Base-by-base conservation (phyloP, 345 rosid species). In the Boechera retrofracta region DNA sequence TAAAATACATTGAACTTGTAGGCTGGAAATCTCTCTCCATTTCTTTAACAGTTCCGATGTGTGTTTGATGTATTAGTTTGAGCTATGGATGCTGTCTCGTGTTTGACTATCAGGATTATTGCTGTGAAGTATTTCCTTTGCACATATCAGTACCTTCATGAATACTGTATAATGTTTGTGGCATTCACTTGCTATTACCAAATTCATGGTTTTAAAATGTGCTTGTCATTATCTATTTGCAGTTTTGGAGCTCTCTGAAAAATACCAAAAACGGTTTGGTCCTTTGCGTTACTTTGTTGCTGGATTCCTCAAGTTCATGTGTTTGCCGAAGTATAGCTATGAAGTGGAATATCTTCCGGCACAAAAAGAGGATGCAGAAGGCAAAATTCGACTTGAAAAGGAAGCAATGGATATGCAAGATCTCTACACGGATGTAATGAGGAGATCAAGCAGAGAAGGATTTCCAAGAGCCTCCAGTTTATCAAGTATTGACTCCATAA, bases 281-380 rank as follows among this genome's bases (percentile, higher is more conserved):
- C 97, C 99, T 10, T 76, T 95, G 83, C 98, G 98, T 57, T 95
- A 95, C 72, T 85, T 95, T 73, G 93, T 95, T 80, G 98, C 99
- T 80, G 99, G 99, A 52, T 87, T 95, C 78, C 88, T 92, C 74
- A 95, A 92, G 85, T 95, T 91, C 78, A 81, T 95, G 53, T 95
- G 99, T 86, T 80, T 95, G 84, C 99, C 99, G n/a, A 95, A 86
- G 79, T 95, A 95, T 83, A 91, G 68, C 87, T 92, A 80, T 55
- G 99, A 95, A 81, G 88, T 95, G 83, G 98, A 95, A 83, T 95
- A 92, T 83, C 89, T 95, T 71, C 96, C 94, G 18, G 99, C 89
- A 68, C 74, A 77, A 69, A 87, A 87, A 83, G 94, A 85, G 73
- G 96, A 91, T 36, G 79, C 38, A 52, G 96, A 91, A 74, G 89